Evolutionary conservation across 768 basidiomycete genomes (phyloP).

Genomic region (Suillus hirtellus): DNA sequence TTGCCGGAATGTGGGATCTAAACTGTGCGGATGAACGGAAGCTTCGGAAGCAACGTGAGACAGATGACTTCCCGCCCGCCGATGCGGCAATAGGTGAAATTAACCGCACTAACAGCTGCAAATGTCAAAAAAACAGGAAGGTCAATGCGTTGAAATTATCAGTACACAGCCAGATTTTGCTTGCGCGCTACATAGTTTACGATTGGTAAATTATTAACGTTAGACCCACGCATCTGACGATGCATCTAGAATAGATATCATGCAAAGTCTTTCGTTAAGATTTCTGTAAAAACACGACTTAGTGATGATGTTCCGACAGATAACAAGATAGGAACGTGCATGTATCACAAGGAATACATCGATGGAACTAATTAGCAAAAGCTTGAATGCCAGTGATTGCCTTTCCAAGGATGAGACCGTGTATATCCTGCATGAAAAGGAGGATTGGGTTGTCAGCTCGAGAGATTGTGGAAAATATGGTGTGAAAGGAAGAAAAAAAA

Average conservation of each 20-base stretch:
- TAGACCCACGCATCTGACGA: not conserved
- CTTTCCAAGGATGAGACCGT: conserved; percentile 90
- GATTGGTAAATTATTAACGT: not conserved
- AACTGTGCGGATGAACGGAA: not conserved
- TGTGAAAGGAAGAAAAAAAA: conserved; percentile 13
- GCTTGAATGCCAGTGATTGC: conserved; percentile 89
- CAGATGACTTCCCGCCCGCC: not conserved
- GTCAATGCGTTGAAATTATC: not conserved
- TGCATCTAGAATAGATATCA: not conserved
- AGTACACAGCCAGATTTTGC: not conserved
- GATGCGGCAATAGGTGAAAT: not conserved
- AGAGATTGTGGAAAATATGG: conserved; percentile 10
- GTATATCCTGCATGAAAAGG: conserved; percentile 66
- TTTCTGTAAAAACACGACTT: not conserved
- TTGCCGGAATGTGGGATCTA: not conserved
- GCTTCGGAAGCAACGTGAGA: not conserved
- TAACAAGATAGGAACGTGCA: conserved; percentile 1
- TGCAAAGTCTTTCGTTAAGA: not conserved
- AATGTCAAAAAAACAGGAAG: not conserved
- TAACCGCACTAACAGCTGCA: not conserved
- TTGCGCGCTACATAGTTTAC: not conserved
- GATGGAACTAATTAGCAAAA: conserved; percentile 58
- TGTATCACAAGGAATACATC: not conserved
- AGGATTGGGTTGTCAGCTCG: conserved; percentile 11
- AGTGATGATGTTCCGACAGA: not conserved